Evolutionary conservation across 495 filamentous ascomycete genomes (phyloP), one percentile per base, ranked within the genome.

Genomic region (Lasiosphaeria ovina): DNA sequence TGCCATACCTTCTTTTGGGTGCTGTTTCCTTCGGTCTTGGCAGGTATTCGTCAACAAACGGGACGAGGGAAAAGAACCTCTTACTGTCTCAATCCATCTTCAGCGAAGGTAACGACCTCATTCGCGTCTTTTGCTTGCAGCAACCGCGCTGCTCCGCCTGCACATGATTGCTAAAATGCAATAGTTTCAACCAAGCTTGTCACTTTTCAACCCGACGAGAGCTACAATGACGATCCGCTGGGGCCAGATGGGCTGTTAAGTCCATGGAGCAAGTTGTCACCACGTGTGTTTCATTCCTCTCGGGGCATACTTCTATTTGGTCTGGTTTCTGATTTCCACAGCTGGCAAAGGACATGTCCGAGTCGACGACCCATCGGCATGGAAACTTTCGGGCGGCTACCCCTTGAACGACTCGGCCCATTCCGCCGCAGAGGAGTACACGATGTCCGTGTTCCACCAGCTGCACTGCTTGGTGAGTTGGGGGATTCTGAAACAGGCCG

Each of bases 371-470:
- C 60, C 60, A 34, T 24, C 50, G 14, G 55, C 55, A 1, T 58
- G 12, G 33, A 42, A 50, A 4, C 12, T 62, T 24, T 54, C 60
- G 3, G 60, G 60, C 3, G 60, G 60, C 0, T 62, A 48, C 35
- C 60, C 60, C 40, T 33, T 62, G 5, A 42, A 58, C 32, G 55
- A 58, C 33, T 8, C 31, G 8, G 8, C 42, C 35, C n/a, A 33
- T 9, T 35, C 52, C 11, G 1, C 7, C 51, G 55, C 60, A 0
- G 60, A 62, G 42, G 60, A 62, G 34, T 66, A 66, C 44, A 62
- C 59, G 12, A 6, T 66, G 5, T 66, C 63, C 12, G 35, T 66
- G 7, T 59, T 66, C 36, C 63, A 66, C 38, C 63, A 66, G 48
- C 35, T 66, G 11, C 63, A 66, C 35, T 66, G 63, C 53, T 51